These are phyloP conservation scores for Linaria vulgaris DNA, from an alignment of 257 asterid genomes.

Conservation along the genomic window DNA sequence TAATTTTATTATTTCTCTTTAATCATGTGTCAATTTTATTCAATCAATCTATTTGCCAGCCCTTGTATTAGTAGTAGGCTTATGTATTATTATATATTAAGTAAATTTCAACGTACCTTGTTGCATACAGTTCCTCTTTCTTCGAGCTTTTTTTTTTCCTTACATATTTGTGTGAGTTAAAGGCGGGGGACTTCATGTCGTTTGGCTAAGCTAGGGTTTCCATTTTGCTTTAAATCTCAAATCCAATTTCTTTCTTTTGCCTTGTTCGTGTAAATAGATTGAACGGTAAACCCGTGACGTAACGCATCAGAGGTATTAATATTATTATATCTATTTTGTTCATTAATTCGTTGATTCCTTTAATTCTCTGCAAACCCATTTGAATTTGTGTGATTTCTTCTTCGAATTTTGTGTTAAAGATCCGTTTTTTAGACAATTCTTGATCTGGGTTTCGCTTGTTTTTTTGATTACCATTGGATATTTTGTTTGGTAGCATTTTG, in stretches of 20 bases:
- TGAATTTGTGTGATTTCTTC: conserved; percentile 18
- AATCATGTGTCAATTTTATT: background rate
- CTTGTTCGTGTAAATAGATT: conserved; percentile 18
- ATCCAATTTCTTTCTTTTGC: background rate
- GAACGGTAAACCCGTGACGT: conserved; percentile 15
- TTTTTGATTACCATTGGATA: conserved; percentile 6
- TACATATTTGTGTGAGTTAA: too few relatives aligned
- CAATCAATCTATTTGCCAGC: too few relatives aligned
- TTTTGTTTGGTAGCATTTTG: conserved; percentile 16
- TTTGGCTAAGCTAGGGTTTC: conserved; percentile 34
- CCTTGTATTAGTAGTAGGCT: too few relatives aligned
- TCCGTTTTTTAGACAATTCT: conserved; percentile 28
- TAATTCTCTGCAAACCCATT: conserved; percentile 15
- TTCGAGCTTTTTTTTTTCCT: conserved; percentile 2
- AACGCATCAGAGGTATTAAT: conserved; percentile 43
- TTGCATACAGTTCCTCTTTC: conserved; percentile 19
- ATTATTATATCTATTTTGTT: background rate
- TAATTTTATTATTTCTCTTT: background rate
- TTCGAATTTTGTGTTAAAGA: conserved; percentile 26
- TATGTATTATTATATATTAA: too few relatives aligned
- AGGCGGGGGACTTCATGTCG: background rate
- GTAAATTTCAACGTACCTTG: background rate
- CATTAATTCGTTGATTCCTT: background rate
- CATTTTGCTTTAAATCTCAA: conserved; percentile 2
- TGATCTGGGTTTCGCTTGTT: conserved; percentile 50